phyloP scores from a whole-genome alignment of 257 asterid species.

The Solanum raphanifolium region DNA sequence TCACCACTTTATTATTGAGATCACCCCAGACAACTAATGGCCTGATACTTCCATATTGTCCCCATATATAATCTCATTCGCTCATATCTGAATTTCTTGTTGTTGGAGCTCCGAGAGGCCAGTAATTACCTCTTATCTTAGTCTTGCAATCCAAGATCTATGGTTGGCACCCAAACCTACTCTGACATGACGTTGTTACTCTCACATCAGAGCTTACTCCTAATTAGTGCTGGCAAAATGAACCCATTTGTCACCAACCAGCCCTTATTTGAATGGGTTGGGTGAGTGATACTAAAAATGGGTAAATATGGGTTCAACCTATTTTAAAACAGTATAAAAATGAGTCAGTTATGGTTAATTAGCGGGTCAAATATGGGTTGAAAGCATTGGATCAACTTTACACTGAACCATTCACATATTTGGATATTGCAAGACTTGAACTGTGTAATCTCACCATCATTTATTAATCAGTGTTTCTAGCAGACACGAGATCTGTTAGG shows the following conservation, averaged over 20 bases:
- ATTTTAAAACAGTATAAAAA: neutral
- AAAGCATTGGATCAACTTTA: neutral
- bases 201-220: neutral
- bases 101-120: neutral
- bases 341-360: neutral
- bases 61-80: neutral
- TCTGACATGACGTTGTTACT: neutral
- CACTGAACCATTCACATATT: neutral
- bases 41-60: neutral
- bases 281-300: neutral
- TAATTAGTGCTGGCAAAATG: neutral
- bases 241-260: neutral
- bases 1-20: neutral
- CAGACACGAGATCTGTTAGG: neutral
- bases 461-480: neutral
- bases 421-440: neutral
- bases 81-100: neutral
- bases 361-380: neutral
- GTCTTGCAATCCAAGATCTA: neutral
- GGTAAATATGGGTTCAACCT: neutral
- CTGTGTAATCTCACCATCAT: neutral
- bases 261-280: neutral
- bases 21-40: neutral
- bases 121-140: neutral
- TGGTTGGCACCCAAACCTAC: neutral